phyloP scores from a whole-genome alignment of 169 alveolate species.

The Besnoitia besnoiti region DNA sequence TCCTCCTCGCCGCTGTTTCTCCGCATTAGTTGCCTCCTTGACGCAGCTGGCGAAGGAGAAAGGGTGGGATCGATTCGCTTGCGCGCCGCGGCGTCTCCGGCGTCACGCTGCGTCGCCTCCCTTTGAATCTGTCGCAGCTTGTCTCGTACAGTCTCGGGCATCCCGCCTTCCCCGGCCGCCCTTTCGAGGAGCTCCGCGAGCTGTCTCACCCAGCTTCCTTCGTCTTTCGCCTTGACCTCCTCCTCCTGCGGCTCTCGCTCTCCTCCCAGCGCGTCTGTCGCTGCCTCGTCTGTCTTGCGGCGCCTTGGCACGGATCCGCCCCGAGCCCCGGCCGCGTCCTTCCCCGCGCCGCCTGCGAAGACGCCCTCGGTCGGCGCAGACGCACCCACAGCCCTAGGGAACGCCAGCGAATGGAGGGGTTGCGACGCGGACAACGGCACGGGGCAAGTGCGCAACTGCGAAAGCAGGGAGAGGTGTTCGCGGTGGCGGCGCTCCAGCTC shows the following conservation, averaged over 20 bases:
- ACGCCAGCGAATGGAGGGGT: too few species aligned
- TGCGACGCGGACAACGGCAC: neutral
- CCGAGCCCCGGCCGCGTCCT: neutral
- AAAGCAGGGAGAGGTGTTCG: neutral
- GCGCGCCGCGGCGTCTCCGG: neutral
- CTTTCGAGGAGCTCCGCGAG: neutral
- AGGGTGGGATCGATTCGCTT: neutral
- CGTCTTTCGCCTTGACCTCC: neutral
- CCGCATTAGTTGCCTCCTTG: neutral
- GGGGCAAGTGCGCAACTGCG: neutral
- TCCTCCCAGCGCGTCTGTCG: neutral
- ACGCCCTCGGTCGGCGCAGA: neutral
- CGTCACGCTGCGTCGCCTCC: neutral
- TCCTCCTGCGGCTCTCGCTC: neutral
- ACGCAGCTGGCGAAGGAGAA: neutral
- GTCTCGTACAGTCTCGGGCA: neutral
- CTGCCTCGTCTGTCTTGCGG: neutral
- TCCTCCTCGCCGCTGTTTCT: neutral
- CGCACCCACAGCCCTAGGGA: neutral
- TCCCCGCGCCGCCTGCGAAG: neutral
- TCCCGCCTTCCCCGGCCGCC: neutral
- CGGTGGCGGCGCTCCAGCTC: slow-evolving; percentile 31
- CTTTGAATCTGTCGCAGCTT: neutral
- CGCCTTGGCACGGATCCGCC: neutral
- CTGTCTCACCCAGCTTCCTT: neutral